These are phyloP conservation scores for Clarireedia paspali DNA, from an alignment of 2,329 filamentous ascomycete genomes.

Conservation along the genomic window DNA sequence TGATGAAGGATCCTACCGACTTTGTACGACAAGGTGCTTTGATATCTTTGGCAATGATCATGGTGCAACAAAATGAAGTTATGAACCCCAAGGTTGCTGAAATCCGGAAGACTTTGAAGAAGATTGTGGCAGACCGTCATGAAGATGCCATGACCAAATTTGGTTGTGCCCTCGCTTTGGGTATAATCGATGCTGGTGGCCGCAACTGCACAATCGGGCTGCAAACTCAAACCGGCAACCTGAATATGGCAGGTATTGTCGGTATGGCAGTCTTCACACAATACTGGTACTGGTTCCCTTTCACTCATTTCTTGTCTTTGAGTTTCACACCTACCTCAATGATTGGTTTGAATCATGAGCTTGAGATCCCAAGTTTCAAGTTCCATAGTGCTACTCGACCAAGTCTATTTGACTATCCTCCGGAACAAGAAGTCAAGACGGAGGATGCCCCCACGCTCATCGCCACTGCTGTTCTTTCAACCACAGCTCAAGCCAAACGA, in stretches of 20 bases:
- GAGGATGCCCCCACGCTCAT: constrained; percentile 92
- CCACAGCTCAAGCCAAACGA: constrained; percentile 93
- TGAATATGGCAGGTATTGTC: constrained; percentile 97
- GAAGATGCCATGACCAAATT: constrained; percentile 99
- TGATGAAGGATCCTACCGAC: constrained; percentile 99
- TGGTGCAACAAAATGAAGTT: constrained; percentile 97
- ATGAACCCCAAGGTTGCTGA: constrained; percentile 95
- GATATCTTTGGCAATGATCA: constrained; percentile 92
- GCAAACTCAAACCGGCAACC: constrained; percentile 94
- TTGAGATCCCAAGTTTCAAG: constrained; percentile 90
- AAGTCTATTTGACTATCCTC: constrained; percentile 95
- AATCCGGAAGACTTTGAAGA: constrained; percentile 88
- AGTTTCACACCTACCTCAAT: constrained; percentile 96
- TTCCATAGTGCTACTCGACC: constrained; percentile 92
- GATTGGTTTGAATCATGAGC: constrained; percentile 87
- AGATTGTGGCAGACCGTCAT: constrained; percentile 88
- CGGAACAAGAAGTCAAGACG: constrained; percentile 88
- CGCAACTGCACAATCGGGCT: constrained; percentile 97
- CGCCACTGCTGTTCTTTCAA: constrained; percentile 91
- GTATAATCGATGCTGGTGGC: constrained; percentile 95
- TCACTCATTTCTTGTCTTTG: constrained; percentile 93
- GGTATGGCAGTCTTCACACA: constrained; percentile 98
- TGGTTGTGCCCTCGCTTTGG: constrained; percentile 84
- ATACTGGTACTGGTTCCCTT: constrained; percentile 99
- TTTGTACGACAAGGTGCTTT: constrained; percentile 95